Evolutionary conservation across 805 yeast species (phyloP).

Genomic region (Starmerella vitae): DNA sequence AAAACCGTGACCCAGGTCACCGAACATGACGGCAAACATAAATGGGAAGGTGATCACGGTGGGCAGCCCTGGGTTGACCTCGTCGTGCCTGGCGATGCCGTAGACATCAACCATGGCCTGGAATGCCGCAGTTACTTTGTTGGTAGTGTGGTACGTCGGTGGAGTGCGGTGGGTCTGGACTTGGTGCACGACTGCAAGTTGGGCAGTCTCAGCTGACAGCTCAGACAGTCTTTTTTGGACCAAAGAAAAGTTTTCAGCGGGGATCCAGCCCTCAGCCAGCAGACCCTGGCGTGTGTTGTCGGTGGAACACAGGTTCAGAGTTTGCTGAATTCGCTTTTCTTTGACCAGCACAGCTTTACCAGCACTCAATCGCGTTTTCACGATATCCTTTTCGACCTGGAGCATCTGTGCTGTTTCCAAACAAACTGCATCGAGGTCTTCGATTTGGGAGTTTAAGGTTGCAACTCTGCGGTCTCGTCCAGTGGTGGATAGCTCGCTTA

Average conservation of each 20-base stretch:
- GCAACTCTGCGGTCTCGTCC: conserved; percentile 24
- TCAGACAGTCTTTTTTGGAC: conserved; percentile 52
- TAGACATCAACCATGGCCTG: conserved; percentile 91
- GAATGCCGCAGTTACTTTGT: conserved; percentile 85
- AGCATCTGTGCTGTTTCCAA: conserved; percentile 52
- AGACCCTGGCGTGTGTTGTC: conserved; percentile 71
- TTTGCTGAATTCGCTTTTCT: conserved; percentile 70
- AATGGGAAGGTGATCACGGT: conserved; percentile 93
- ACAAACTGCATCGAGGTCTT: conserved; percentile 47
- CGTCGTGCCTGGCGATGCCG: conserved; percentile 85
- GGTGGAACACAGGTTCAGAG: conserved; percentile 66
- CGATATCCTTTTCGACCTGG: conserved; percentile 60
- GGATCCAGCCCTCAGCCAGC: conserved; percentile 97
- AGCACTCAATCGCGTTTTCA: conserved; percentile 56
- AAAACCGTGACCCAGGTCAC: conserved; percentile 94
- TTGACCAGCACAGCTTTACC: conserved; percentile 60
- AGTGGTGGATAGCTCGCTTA: conserved; percentile 47
- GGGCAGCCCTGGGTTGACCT: conserved; percentile 91
- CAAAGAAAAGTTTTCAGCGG: conserved; percentile 50
- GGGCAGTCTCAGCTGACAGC: conserved; percentile 34
- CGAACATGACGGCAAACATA: conserved; percentile 98
- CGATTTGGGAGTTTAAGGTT: conserved; percentile 35
- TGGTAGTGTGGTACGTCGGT: conserved; percentile 90
- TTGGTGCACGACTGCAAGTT: conserved; percentile 36
- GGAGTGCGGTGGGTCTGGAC: conserved; percentile 74